Evolutionary conservation across 495 filamentous ascomycete species (phyloP), one percentile per base, ranked within the genome.

Genomic region (Parmelia sp.): DNA sequence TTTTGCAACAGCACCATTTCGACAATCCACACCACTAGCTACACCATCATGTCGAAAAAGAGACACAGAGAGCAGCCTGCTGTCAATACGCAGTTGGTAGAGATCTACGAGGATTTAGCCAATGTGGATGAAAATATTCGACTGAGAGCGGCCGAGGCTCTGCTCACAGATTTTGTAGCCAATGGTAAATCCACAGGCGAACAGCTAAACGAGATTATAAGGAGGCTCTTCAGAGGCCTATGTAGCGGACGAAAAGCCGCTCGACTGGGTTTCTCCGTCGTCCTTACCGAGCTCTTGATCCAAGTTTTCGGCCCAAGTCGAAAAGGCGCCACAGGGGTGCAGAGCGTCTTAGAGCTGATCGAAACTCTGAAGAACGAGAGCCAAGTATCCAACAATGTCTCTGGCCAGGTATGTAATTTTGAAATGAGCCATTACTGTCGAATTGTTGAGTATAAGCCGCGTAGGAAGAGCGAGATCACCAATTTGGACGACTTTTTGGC

Each of bases 241-340:
- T 90, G 92, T 61, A 96, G 91, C 71, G 88, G 91, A 53, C 84
- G 90, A 29, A 96, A 96, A 76, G 92, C 90, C 19, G 91, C 93
- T 37, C 82, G 94, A 33, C 75, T 92, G 62, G 94, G 94, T n/a
- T 97, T 94, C 72, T 95, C 90, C 44, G 78, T 96, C 63, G 91
- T 93, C 3, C 75, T 97, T 67, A 89, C 92, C 0, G 93, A 97
- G 75, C 78, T 96, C 62, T 71, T 95, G 45, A 78, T 80, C 1
- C 84, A 64, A 36, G 29, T 79, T 78, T 64, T 67, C 68, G 12
- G 23, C 61, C 8, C 40, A 67, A 25, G 67, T 71, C 19, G 75
- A 73, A 60, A 31, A 40, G 12, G n/a, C 47, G 66, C 63, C 39
- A 61, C 69, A 25, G 29, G 72, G 69, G 80, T 84, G 73, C 55